Percentiles rank a stretch among this genome's conserved stretches.
These are phyloP conservation scores for Yamadazyma kitorensis DNA, from an alignment of 805 yeast species.

Conservation along the genomic window DNA sequence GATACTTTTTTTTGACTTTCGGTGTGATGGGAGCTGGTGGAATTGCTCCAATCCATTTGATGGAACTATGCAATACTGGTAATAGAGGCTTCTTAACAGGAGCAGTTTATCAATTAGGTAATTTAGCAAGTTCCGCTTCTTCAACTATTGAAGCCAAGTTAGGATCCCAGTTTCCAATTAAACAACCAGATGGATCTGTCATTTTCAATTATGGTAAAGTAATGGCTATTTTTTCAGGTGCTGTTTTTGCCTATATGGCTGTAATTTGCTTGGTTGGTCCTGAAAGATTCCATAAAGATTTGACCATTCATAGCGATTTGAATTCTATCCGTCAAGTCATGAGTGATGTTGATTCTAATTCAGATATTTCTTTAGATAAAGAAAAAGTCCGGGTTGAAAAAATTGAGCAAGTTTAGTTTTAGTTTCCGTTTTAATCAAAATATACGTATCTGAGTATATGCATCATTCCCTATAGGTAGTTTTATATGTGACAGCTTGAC, in stretches of 20 bases:
- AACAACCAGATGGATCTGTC: conserved; percentile 14
- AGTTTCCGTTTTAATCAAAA: too few relatives aligned
- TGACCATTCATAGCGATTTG: conserved; percentile 3
- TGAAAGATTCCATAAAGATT: conserved; percentile 9
- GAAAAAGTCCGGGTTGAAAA: neutral
- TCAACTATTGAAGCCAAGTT: conserved; percentile 65
- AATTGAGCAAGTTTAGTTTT: too few relatives aligned
- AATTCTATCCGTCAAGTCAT: neutral
- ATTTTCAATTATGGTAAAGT: conserved; percentile 53
- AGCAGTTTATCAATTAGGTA: conserved; percentile 66
- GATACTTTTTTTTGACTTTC: conserved; percentile 44
- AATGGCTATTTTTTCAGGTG: conserved; percentile 11
- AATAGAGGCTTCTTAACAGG: conserved; percentile 63
- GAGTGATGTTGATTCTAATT: conserved; percentile 2
- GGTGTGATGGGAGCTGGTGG: conserved; percentile 77
- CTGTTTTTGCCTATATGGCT: conserved; percentile 8
- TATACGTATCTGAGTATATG: too few relatives aligned
- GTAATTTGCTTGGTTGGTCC: conserved; percentile 9
- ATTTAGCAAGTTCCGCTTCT: conserved; percentile 67
- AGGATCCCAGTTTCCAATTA: conserved; percentile 57
- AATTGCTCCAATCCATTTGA: conserved; percentile 58
- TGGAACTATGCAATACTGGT: conserved; percentile 51
- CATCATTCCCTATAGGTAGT: too few relatives aligned
- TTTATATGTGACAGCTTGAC: too few relatives aligned
- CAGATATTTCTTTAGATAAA: neutral